Conservation (phyloP, 1,139 yeast species). For the Pneumocystis murina region DNA sequence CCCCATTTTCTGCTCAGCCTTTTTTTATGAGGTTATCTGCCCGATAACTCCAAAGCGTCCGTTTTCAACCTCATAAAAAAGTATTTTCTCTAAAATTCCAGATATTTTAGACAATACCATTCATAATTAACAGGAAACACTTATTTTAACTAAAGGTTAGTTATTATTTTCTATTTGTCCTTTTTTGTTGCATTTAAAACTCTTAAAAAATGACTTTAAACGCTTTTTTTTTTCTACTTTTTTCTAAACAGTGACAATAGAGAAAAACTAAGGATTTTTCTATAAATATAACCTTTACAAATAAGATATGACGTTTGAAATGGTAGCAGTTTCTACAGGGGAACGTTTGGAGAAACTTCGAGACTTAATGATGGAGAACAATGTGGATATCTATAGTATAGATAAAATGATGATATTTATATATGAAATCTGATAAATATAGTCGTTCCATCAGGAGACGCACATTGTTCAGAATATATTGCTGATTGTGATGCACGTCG, state of each 20-base stretch:
- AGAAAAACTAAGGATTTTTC: neutral
- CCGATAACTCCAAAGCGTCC: too few relatives aligned
- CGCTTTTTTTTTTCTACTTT: neutral
- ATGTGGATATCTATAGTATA: neutral
- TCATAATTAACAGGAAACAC: too few relatives aligned
- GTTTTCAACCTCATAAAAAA: neutral
- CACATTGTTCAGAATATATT: conserved; percentile 11
- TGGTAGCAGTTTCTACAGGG: neutral
- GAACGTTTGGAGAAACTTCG: neutral
- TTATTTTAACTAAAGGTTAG: neutral
- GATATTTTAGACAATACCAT: neutral
- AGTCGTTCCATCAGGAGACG: neutral
- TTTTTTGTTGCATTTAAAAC: neutral
- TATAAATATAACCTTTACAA: neutral
- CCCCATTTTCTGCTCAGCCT: neutral
- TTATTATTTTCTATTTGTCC: neutral
- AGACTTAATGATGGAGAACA: neutral
- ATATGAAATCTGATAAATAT: neutral
- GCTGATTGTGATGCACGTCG: conserved; percentile 13
- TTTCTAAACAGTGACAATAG: too few relatives aligned
- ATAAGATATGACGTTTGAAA: neutral
- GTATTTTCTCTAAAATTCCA: neutral
- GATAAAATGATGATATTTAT: neutral
- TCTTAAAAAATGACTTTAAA: neutral
- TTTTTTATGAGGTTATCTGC: neutral